A percentile compares a stretch with the other conserved stretches of the same genome.
These are phyloP conservation scores for Cunninghamia lanceolata DNA, from an alignment of 75 land plant species.

Conservation along the genomic window DNA sequence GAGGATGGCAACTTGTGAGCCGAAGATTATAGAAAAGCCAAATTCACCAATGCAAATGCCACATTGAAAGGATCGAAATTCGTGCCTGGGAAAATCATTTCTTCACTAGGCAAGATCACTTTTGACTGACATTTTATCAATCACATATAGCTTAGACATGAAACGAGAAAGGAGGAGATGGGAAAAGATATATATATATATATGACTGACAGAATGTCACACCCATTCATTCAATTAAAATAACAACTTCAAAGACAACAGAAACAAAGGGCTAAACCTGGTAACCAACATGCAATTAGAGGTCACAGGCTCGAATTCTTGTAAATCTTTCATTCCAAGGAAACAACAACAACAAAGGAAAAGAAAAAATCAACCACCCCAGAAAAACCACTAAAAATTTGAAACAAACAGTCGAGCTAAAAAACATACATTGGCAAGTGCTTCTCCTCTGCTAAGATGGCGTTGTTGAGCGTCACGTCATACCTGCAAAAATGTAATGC, in stretches of 20 bases:
- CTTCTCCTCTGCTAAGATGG: slow-evolving; percentile 89
- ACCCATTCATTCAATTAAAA: background rate
- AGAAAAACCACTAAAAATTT: background rate
- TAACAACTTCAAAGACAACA: background rate
- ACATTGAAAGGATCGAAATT: background rate
- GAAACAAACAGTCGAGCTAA: background rate
- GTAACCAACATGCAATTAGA: background rate
- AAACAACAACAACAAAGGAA: background rate
- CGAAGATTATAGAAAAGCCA: too few species aligned
- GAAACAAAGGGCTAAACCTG: background rate
- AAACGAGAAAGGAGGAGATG: too few species aligned
- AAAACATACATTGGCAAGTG: slow-evolving; percentile 81
- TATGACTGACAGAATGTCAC: too few species aligned
- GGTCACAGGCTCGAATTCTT: background rate
- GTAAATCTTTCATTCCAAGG: background rate
- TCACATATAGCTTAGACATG: too few species aligned
- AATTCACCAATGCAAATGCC: background rate
- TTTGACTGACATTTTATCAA: background rate
- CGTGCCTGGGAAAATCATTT: background rate
- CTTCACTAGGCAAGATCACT: background rate
- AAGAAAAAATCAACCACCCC: background rate
- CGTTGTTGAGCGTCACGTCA: slow-evolving; percentile 79
- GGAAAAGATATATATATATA: too few species aligned
- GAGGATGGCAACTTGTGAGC: background rate
- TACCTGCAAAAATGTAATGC: slow-evolving; percentile 45